Conservation (phyloP, 495 filamentous ascomycete species). For the Cairneyella variabilis region DNA sequence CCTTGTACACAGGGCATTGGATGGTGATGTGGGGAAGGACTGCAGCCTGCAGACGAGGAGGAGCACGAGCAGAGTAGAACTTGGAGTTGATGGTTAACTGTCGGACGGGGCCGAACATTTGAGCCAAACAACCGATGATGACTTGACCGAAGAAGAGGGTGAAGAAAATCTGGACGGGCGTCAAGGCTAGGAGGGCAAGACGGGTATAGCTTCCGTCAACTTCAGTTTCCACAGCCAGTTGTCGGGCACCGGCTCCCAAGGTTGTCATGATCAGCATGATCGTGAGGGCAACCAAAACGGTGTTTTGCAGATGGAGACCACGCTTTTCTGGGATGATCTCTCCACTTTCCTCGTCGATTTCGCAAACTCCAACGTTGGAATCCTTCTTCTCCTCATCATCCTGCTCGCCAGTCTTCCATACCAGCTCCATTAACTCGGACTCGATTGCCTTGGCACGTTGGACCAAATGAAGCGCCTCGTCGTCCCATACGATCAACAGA, state of each 20-base stretch:
- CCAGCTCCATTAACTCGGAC: slow-evolving; percentile 67
- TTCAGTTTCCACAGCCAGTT: slow-evolving; percentile 61
- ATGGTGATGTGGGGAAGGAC: slow-evolving; percentile 65
- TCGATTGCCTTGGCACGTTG: slow-evolving; percentile 63
- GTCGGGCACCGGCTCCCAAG: slow-evolving; percentile 62
- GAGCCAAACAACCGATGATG: slow-evolving; percentile 68
- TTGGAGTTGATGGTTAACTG: slow-evolving; percentile 72
- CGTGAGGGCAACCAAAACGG: slow-evolving; percentile 60
- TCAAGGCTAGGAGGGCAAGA: slow-evolving; percentile 55
- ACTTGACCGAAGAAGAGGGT: slow-evolving; percentile 74
- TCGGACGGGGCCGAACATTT: slow-evolving; percentile 68
- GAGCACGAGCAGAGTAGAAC: slow-evolving; percentile 68
- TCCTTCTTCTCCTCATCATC: slow-evolving; percentile 50
- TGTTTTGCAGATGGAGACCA: slow-evolving; percentile 62
- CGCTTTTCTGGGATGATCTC: slow-evolving; percentile 58
- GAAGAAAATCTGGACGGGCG: slow-evolving; percentile 75
- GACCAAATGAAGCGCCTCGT: slow-evolving; percentile 66
- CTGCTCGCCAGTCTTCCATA: slow-evolving; percentile 55
- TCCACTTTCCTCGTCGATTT: slow-evolving; percentile 70
- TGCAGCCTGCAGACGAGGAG: slow-evolving; percentile 48
- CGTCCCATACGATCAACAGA: slow-evolving; percentile 72
- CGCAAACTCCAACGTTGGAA: slow-evolving; percentile 37
- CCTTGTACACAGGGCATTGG: slow-evolving; percentile 72
- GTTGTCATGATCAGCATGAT: slow-evolving; percentile 57
- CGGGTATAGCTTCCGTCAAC: slow-evolving; percentile 60